Base-by-base conservation (phyloP, 73 alveolate genomes). In the Tetrahymena thermophila region DNA sequence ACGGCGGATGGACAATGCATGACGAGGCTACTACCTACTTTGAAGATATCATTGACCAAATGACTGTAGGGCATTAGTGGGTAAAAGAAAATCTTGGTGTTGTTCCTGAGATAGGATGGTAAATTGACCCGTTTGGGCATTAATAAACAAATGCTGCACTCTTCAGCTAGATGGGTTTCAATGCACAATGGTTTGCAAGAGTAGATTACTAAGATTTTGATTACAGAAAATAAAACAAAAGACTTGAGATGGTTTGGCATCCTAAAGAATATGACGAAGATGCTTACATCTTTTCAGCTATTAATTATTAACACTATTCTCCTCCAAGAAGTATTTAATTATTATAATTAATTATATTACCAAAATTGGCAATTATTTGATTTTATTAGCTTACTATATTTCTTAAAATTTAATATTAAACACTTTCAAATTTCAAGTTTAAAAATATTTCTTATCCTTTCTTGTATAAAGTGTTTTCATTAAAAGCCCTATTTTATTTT, bases 121-220 rank as follows among this genome's bases (percentile, higher is more conserved):
- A 98, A 96, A 97, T 98, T 44, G 99, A 98, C 94, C 99, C 99
- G n/a, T 98, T 98, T 94, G 99, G 99, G 3, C 99, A 98, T 94
- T 97, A 99, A 31, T 37, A 98, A 31, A 98, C 99, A 0, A 96
- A 98, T 93, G 98, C 99, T 15, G 97, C 98, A 34, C 94, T 98
- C 58, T 98, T 97, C 85, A 97, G 98, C 50, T 98, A 98, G 94
- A 98, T 98, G 99, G 99, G 99, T 31, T 97, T 98, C 94, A 98
- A 98, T 94, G 98, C 98, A 84, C 94, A 97, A 94, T 98, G 97
- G 96, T 97, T 97, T 93, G 98, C 99, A 3, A 97, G 99, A 96
- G 84, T 97, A 31, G 99, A 98, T 95, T 95, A 94, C 94, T 94
- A 96, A 95, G 99, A 98, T 94, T 98, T 96, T 95, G 96, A 94